A percentile compares a stretch with the other conserved stretches of the same genome.
phyloP scores from a whole-genome alignment of 768 basidiomycete genomes.

The Artomyces pyxidatus region DNA sequence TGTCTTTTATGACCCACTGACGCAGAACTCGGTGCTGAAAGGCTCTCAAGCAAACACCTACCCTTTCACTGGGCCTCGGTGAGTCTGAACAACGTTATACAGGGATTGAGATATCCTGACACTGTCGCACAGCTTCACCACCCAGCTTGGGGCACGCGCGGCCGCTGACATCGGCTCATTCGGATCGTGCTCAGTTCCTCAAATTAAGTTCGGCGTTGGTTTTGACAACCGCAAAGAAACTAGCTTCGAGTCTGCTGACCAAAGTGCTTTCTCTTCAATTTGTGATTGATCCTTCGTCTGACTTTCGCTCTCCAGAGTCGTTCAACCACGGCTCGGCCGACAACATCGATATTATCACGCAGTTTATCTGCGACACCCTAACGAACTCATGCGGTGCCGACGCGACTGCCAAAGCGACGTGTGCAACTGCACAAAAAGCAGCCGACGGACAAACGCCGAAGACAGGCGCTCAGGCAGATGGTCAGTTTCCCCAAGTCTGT shows the following conservation, averaged over 20 bases:
- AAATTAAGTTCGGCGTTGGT: not conserved
- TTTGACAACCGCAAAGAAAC: not conserved
- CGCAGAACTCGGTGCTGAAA: constrained; percentile 31
- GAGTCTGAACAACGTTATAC: not conserved
- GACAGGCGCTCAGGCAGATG: constrained; percentile 26
- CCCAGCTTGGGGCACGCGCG: no score
- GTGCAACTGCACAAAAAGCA: constrained; percentile 31
- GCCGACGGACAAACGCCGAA: constrained; percentile 29
- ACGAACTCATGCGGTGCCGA: constrained; percentile 43
- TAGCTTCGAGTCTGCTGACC: constrained; percentile 32
- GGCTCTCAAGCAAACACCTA: constrained; percentile 35
- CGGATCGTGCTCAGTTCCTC: not conserved
- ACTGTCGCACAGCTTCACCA: no score
- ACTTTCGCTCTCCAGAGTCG: not conserved
- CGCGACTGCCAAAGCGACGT: constrained; percentile 36
- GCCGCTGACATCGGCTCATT: constrained; percentile 4
- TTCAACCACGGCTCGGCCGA: constrained; percentile 12
- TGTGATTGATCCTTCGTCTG: not conserved
- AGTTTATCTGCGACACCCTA: constrained; percentile 44
- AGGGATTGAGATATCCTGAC: no score
- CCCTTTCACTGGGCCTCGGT: constrained; percentile 16
- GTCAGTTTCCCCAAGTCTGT: not conserved
- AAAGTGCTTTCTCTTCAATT: constrained; percentile 23
- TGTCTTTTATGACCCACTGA: constrained; percentile 26
- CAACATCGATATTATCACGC: constrained; percentile 39